phyloP scores from a whole-genome alignment of 179 eudicot genomes.

The Spinacia oleracea region DNA sequence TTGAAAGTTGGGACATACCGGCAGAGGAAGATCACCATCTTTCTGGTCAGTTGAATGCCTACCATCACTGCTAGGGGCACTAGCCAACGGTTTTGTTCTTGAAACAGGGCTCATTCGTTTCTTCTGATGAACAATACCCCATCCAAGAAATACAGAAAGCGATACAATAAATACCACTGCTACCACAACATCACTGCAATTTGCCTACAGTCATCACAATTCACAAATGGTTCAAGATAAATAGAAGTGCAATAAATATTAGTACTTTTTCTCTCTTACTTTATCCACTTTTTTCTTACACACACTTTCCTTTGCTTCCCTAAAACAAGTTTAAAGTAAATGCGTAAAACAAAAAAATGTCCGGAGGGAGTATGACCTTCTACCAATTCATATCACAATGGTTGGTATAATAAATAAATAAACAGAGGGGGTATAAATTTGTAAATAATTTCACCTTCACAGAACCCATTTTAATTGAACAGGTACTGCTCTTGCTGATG shows the following conservation, averaged over 20 bases:
- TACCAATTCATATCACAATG: too few relatives aligned
- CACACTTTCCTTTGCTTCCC: too few relatives aligned
- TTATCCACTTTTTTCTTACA: too few relatives aligned
- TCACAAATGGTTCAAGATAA: constrained; percentile 19
- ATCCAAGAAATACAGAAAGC: constrained; percentile 75
- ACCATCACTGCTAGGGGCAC: constrained; percentile 46
- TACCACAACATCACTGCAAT: constrained; percentile 78
- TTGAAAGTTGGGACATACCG: constrained; percentile 45
- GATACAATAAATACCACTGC: constrained; percentile 66
- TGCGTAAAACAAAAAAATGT: too few relatives aligned
- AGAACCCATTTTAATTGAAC: constrained; percentile 82
- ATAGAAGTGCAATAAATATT: constrained; percentile 11
- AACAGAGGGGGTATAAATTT: background rate
- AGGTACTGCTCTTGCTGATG: constrained; percentile 51
- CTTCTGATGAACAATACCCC: constrained; percentile 77
- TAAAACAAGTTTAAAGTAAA: too few relatives aligned
- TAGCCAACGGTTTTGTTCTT: constrained; percentile 64
- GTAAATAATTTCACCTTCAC: constrained; percentile 46
- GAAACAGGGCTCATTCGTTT: constrained; percentile 48
- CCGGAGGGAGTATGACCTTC: too few relatives aligned
- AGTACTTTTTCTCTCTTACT: too few relatives aligned
- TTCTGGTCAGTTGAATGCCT: constrained; percentile 49
- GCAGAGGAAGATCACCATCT: constrained; percentile 70
- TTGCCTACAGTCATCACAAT: constrained; percentile 62
- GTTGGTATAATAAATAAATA: too few relatives aligned